Percentiles rank a stretch among this genome's conserved stretches.
Evolutionary conservation across 495 filamentous ascomycete genomes (phyloP).

Genomic region (Penicillium paradoxum): DNA sequence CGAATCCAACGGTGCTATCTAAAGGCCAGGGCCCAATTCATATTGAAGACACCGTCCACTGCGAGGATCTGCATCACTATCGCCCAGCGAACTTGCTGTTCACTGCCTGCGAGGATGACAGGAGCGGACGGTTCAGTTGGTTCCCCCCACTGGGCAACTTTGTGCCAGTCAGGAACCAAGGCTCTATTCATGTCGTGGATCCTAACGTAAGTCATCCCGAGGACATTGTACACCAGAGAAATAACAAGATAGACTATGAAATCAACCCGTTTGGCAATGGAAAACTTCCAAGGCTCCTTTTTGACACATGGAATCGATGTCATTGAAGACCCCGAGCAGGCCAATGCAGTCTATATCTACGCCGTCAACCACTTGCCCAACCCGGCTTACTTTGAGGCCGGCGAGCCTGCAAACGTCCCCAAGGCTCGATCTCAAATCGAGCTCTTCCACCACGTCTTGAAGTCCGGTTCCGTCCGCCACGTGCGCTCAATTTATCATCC

Average conservation of each 20-base stretch:
- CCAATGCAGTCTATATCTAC: constrained; percentile 53
- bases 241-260: constrained; percentile 43
- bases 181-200: constrained; percentile 53
- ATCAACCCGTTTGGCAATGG: constrained; percentile 42
- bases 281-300: constrained; percentile 51
- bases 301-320: constrained; percentile 59
- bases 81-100: constrained; percentile 46
- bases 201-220: constrained; percentile 34
- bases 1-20: constrained; percentile 24
- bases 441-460: constrained; percentile 51
- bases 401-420: constrained; percentile 14
- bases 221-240: neutral
- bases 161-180: constrained; percentile 29
- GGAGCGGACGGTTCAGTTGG: constrained; percentile 46
- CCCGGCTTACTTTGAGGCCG: constrained; percentile 24
- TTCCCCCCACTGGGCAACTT: constrained; percentile 49
- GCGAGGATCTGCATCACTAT: constrained; percentile 59
- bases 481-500: constrained; percentile 41
- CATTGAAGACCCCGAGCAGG: constrained; percentile 38
- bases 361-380: constrained; percentile 56
- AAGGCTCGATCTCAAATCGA: constrained; percentile 52
- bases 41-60: constrained; percentile 51
- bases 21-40: constrained; percentile 32
- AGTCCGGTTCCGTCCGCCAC: constrained; percentile 28
- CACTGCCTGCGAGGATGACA: constrained; percentile 51